Conservation (phyloP, 2,329 filamentous ascomycete species). For the Rhinocladiella mackenziei region DNA sequence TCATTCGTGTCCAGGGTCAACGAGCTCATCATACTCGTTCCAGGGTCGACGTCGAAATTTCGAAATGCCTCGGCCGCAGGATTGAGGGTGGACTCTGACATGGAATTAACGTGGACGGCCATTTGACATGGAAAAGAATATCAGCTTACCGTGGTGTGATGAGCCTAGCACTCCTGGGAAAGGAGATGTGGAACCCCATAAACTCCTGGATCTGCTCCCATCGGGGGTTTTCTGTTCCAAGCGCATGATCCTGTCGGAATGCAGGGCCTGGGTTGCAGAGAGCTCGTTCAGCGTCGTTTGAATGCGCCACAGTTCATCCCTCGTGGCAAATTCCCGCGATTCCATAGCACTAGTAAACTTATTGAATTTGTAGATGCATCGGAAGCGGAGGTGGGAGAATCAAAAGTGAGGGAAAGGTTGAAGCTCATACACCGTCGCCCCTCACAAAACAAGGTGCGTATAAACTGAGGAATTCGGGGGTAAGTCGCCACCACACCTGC, state of each 20-base stretch:
- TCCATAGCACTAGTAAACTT: constrained; percentile 18
- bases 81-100: constrained; percentile 70
- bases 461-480: neutral
- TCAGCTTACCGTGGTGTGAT: constrained; percentile 80
- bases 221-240: constrained; percentile 61
- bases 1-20: constrained; percentile 85
- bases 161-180: constrained; percentile 82
- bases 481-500: constrained; percentile 6
- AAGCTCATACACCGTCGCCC: constrained; percentile 2
- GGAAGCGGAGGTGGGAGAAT: neutral
- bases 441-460: neutral
- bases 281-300: constrained; percentile 60
- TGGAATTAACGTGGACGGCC: no score
- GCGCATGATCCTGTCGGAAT: constrained; percentile 57
- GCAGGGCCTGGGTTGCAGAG: constrained; percentile 57
- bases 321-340: constrained; percentile 51
- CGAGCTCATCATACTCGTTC: constrained; percentile 72
- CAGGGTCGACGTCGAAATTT: constrained; percentile 78
- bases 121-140: no score
- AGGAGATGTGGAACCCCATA: constrained; percentile 80
- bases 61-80: constrained; percentile 82
- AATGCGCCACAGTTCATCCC: constrained; percentile 62
- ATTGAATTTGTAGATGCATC: constrained; percentile 12
- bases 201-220: constrained; percentile 67
- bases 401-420: neutral